phyloP scores from a whole-genome alignment of 441 rosid genomes.

The Adansonia grandidieri region DNA sequence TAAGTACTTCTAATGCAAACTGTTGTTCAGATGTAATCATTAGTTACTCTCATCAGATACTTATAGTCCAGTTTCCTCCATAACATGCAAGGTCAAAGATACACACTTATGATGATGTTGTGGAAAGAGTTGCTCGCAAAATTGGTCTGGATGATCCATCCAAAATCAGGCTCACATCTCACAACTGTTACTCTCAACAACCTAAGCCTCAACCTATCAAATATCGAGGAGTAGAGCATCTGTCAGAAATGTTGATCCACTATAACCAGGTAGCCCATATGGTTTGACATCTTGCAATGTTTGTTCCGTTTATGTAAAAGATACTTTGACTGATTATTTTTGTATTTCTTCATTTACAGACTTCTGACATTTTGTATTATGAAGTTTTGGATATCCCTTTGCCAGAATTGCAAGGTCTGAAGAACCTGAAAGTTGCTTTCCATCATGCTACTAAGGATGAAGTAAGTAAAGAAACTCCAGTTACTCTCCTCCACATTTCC shows the following conservation, averaged over 20 bases:
- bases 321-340: constrained; percentile 26
- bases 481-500: constrained; percentile 4
- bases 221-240: constrained; percentile 81
- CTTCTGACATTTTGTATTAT: constrained; percentile 87
- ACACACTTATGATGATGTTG: constrained; percentile 88
- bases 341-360: constrained; percentile 48
- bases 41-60: constrained; percentile 21
- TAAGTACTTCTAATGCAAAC: constrained; percentile 45
- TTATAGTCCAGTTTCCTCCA: constrained; percentile 31
- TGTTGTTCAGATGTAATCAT: constrained; percentile 1
- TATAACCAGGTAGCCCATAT: constrained; percentile 75
- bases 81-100: constrained; percentile 72
- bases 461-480: constrained; percentile 47
- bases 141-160: constrained; percentile 86
- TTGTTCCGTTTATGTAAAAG: constrained; percentile 16
- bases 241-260: constrained; percentile 89
- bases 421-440: constrained; percentile 89
- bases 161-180: constrained; percentile 89
- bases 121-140: constrained; percentile 78
- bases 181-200: constrained; percentile 97
- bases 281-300: constrained; percentile 26
- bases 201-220: constrained; percentile 94
- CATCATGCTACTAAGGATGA: constrained; percentile 87
- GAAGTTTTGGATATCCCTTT: constrained; percentile 98
- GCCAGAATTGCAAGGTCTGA: constrained; percentile 92